These are phyloP conservation scores for Candida nitratophila DNA, from an alignment of 805 yeast genomes.

Conservation along the genomic window DNA sequence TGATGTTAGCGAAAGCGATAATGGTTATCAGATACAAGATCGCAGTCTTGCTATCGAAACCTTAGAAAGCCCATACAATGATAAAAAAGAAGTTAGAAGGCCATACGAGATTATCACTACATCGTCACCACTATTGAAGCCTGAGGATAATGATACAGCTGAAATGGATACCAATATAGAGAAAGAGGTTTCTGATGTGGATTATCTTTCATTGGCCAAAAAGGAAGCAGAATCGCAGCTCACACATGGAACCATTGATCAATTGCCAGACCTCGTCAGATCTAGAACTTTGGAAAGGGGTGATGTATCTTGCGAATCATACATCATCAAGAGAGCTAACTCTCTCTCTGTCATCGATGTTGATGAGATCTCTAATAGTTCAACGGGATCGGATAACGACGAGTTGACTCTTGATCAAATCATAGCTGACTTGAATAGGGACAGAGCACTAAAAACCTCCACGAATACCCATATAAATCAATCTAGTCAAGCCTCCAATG, in stretches of 20 bases:
- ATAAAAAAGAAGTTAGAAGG: background rate
- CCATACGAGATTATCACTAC: background rate
- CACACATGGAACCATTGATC: conserved; percentile 6
- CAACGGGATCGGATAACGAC: background rate
- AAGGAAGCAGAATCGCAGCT: no score
- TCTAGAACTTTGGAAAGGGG: no score
- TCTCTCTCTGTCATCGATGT: background rate
- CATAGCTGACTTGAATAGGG: background rate
- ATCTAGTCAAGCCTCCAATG: no score
- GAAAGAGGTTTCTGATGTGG: no score
- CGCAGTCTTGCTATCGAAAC: background rate
- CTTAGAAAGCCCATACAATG: background rate
- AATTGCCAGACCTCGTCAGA: conserved; percentile 4
- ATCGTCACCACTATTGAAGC: background rate
- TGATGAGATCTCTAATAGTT: background rate
- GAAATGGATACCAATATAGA: background rate
- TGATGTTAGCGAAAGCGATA: background rate
- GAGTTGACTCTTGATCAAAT: background rate
- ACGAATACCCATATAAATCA: no score
- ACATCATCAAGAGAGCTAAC: no score
- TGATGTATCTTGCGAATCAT: no score
- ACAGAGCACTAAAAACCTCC: no score
- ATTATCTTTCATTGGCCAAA: no score
- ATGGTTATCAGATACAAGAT: background rate
- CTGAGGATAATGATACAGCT: background rate